These are phyloP conservation scores for Saccharum spontaneum DNA, from an alignment of 176 grass and related monocot species.

Conservation along the genomic window DNA sequence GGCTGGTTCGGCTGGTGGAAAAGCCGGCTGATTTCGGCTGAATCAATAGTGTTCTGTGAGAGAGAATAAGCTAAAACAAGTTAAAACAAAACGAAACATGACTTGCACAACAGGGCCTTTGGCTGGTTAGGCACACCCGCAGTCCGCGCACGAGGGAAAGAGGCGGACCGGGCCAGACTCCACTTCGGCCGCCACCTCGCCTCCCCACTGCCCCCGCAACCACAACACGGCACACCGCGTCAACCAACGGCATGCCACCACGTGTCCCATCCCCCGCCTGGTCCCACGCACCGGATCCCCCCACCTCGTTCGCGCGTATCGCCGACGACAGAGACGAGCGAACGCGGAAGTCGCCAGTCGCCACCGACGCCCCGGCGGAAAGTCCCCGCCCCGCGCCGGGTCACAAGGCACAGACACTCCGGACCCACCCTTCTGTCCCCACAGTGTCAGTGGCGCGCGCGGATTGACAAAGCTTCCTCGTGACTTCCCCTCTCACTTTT, in stretches of 20 bases:
- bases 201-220: no score
- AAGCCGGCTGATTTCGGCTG: no score
- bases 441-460: background rate
- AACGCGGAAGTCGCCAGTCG: background rate
- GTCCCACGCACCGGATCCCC: background rate
- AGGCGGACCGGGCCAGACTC: background rate
- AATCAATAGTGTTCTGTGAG: no score
- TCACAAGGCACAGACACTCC: rapidly evolving
- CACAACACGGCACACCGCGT: background rate
- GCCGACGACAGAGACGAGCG: background rate
- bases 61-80: no score
- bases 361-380: constrained; percentile 27
- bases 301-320: background rate
- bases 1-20: no score
- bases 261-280: rapidly evolving
- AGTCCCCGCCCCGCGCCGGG: background rate
- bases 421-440: rapidly evolving
- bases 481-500: background rate
- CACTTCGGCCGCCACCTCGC: background rate
- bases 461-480: rapidly evolving
- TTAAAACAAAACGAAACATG: no score
- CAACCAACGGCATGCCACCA: rapidly evolving
- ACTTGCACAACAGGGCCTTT: no score
- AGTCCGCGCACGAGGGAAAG: background rate
- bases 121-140: no score